Percentiles rank a stretch among this genome's conserved stretches.
These are phyloP conservation scores for Entrophospora sp. DNA, from an alignment of 192 early-diverging fungal genomes.

Conservation along the genomic window DNA sequence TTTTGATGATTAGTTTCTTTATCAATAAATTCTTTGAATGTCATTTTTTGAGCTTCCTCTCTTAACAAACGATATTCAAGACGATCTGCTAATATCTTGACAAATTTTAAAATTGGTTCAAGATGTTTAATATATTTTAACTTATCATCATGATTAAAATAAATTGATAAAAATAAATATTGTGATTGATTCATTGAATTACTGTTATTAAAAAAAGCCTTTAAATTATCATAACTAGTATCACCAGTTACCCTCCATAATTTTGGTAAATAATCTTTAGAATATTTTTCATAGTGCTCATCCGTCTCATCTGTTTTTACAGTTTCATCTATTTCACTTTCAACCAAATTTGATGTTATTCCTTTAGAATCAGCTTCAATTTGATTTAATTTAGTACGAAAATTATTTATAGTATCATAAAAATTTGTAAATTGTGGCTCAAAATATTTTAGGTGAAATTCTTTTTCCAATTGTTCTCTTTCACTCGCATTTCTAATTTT, in stretches of 20 bases:
- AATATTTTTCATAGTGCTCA: conserved; percentile 2
- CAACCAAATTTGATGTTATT: background rate
- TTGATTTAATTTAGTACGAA: background rate
- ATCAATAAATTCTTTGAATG: conserved; percentile 16
- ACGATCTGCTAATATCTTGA: background rate
- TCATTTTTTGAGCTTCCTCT: background rate
- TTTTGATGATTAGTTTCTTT: background rate
- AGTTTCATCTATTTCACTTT: conserved; percentile 6
- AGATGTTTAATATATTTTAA: background rate
- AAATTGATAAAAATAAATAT: conserved; percentile 3
- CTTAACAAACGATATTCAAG: conserved; percentile 10
- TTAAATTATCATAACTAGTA: background rate
- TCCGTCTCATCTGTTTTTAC: background rate
- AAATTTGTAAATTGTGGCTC: background rate
- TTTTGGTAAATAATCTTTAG: background rate
- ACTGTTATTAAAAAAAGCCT: background rate
- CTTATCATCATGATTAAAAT: conserved; percentile 10
- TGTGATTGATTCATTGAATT: background rate
- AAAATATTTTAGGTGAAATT: background rate
- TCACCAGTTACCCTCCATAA: conserved; percentile 12
- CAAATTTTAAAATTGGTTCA: conserved; percentile 12
- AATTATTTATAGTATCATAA: background rate
- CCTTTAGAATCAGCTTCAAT: background rate
- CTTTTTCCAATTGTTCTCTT: conserved; percentile 8
- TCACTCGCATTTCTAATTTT: background rate